Percentiles rank a stretch among this genome's conserved stretches.
These are phyloP conservation scores for Aspergillus kassunensis DNA, from an alignment of 495 filamentous ascomycete species.

Conservation along the genomic window DNA sequence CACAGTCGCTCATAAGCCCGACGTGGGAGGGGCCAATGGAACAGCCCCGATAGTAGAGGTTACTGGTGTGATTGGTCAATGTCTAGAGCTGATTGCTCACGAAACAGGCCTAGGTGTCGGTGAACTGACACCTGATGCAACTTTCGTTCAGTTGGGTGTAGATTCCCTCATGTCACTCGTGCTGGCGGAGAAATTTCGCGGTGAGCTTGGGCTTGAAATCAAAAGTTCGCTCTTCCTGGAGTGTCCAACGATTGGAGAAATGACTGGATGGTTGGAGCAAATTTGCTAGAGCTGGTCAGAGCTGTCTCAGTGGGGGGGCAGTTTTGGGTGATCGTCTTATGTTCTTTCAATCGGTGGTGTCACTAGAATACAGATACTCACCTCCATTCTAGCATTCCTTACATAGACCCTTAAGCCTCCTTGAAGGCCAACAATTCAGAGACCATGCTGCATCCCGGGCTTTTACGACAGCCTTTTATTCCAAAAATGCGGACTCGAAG, in stretches of 20 bases:
- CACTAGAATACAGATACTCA: too few species aligned
- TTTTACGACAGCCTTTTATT: too few species aligned
- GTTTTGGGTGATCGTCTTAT: too few species aligned
- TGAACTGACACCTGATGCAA: conserved; percentile 11
- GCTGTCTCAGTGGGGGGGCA: too few species aligned
- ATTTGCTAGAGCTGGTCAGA: not conserved
- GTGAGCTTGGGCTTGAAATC: conserved; percentile 35
- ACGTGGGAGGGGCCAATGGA: not conserved
- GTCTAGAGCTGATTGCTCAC: conserved; percentile 7
- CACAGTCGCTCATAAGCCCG: not conserved
- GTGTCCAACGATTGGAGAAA: conserved; percentile 37
- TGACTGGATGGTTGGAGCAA: conserved; percentile 25
- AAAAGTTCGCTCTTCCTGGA: conserved; percentile 37
- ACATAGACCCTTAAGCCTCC: too few species aligned
- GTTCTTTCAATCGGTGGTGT: too few species aligned
- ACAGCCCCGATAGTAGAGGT: not conserved
- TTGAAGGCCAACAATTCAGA: too few species aligned
- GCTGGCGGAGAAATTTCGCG: conserved; percentile 31
- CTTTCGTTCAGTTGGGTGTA: conserved; percentile 19
- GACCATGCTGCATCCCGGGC: too few species aligned
- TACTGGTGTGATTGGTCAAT: conserved; percentile 2
- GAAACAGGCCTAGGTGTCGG: conserved; percentile 12
- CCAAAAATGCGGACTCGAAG: too few species aligned
- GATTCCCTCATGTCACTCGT: conserved; percentile 39
- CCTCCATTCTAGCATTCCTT: too few species aligned